Percentiles rank a stretch among this genome's conserved stretches.
phyloP scores from a whole-genome alignment of 257 asterid genomes.

The Orobanche coerulescens region DNA sequence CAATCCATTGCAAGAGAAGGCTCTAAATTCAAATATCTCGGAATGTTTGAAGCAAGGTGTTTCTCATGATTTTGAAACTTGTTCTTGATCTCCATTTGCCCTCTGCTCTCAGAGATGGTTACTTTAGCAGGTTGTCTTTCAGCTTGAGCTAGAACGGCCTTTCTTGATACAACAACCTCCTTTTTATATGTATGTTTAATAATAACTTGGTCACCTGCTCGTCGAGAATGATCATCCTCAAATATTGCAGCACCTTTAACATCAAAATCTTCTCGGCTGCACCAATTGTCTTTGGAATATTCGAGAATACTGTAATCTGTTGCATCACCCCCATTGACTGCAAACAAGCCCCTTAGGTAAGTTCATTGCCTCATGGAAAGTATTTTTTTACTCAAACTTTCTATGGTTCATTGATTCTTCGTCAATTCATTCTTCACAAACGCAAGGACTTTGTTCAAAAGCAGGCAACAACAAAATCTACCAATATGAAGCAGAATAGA shows the following conservation, averaged over 20 bases:
- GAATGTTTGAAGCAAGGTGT: slow-evolving; percentile 33
- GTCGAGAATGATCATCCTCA: slow-evolving; percentile 29
- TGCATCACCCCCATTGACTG: slow-evolving; percentile 37
- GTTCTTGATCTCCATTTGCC: slow-evolving; percentile 32
- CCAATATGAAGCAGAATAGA: not conserved
- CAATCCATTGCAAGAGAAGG: slow-evolving; percentile 98
- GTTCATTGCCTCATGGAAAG: not conserved
- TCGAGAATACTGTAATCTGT: slow-evolving; percentile 20
- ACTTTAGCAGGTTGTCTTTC: slow-evolving; percentile 38
- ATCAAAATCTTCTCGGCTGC: slow-evolving; percentile 30
- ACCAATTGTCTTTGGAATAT: slow-evolving; percentile 31
- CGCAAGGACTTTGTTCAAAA: not conserved
- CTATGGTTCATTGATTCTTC: not conserved
- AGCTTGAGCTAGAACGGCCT: slow-evolving; percentile 29
- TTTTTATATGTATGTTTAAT: slow-evolving; percentile 38
- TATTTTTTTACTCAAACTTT: not conserved
- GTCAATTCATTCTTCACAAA: not conserved
- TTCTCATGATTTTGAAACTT: slow-evolving; percentile 32
- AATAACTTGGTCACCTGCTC: slow-evolving; percentile 39
- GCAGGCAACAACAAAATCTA: not conserved
- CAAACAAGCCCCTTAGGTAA: slow-evolving; percentile 16
- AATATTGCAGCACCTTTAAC: slow-evolving; percentile 27
- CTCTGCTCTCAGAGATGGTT: slow-evolving; percentile 34
- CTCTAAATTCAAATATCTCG: slow-evolving; percentile 68
- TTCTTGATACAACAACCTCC: slow-evolving; percentile 46